Evolutionary conservation across 2,329 filamentous ascomycete genomes (phyloP).

Genomic region (Ceratocystis eucalypticola): DNA sequence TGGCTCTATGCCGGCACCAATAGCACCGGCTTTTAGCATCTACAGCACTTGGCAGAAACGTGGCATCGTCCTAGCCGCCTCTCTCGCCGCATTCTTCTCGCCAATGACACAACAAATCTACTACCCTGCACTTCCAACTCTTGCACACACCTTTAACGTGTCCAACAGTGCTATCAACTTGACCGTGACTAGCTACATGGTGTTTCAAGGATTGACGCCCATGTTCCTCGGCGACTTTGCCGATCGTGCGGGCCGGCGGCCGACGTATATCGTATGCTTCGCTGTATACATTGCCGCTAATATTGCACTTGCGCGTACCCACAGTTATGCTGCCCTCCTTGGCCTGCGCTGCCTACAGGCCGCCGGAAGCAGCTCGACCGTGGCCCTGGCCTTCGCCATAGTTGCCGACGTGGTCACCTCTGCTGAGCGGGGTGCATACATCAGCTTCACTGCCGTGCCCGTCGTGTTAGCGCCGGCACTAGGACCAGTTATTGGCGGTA

Average conservation of each 20-base stretch:
- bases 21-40: slow-evolving; percentile 26
- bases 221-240: too few relatives aligned
- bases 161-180: too few relatives aligned
- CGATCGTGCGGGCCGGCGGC: too few relatives aligned
- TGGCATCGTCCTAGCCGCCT: slow-evolving; percentile 29
- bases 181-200: too few relatives aligned
- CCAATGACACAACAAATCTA: too few relatives aligned
- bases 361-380: slow-evolving; percentile 43
- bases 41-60: slow-evolving; percentile 31
- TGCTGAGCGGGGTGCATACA: slow-evolving; percentile 46
- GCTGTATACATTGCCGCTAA: slow-evolving; percentile 30
- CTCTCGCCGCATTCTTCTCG: slow-evolving; percentile 30
- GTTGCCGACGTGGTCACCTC: slow-evolving; percentile 51
- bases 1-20: slow-evolving; percentile 9
- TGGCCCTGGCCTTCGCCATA: slow-evolving; percentile 44
- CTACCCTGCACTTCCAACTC: too few relatives aligned
- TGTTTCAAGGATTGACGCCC: too few relatives aligned
- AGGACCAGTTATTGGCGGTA: slow-evolving; percentile 45
- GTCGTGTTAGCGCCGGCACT: slow-evolving; percentile 36
- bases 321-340: slow-evolving; percentile 37
- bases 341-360: slow-evolving; percentile 44
- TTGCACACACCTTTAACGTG: too few relatives aligned
- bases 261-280: too few relatives aligned
- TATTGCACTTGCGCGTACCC: slow-evolving; percentile 38
- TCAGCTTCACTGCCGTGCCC: slow-evolving; percentile 39